Conservation (phyloP, 805 yeast species). For the Wickerhamomyces sydowiorum region DNA sequence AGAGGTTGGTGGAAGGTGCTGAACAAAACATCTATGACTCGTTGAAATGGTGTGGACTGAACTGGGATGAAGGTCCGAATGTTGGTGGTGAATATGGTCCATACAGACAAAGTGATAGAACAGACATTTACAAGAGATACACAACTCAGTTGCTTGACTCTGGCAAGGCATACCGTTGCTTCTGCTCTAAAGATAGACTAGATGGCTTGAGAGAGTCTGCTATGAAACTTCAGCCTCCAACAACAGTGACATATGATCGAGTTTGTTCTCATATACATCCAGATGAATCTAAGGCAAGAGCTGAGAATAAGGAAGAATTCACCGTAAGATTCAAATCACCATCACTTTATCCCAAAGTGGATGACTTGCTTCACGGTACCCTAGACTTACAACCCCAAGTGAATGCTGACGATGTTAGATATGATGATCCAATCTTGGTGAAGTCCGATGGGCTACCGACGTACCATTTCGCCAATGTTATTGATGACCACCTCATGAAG, state of each 20-base stretch:
- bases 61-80: conserved; percentile 78
- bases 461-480: conserved; percentile 92
- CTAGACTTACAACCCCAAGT: conserved; percentile 76
- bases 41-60: conserved; percentile 69
- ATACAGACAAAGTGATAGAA: conserved; percentile 80
- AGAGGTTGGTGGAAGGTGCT: conserved; percentile 73
- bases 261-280: conserved; percentile 49
- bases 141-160: conserved; percentile 48
- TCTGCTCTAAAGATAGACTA: conserved; percentile 77
- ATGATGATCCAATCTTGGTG: conserved; percentile 82
- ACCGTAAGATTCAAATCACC: conserved; percentile 81
- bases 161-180: conserved; percentile 83
- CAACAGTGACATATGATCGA: conserved; percentile 88
- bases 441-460: conserved; percentile 97
- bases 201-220: conserved; percentile 68
- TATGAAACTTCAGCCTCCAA: conserved; percentile 71
- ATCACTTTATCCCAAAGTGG: conserved; percentile 54
- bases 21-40: conserved; percentile 74
- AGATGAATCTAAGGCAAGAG: conserved; percentile 34
- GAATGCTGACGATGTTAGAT: conserved; percentile 64
- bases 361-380: conserved; percentile 74
- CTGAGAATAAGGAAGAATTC: conserved; percentile 29
- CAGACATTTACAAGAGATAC: conserved; percentile 57
- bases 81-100: conserved; percentile 49
- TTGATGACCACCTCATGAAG: conserved; percentile 90